A percentile compares a stretch with the other conserved stretches of the same genome.
These are phyloP conservation scores for Spergularia marina DNA, from an alignment of 148 eudicot genomes.

Conservation along the genomic window DNA sequence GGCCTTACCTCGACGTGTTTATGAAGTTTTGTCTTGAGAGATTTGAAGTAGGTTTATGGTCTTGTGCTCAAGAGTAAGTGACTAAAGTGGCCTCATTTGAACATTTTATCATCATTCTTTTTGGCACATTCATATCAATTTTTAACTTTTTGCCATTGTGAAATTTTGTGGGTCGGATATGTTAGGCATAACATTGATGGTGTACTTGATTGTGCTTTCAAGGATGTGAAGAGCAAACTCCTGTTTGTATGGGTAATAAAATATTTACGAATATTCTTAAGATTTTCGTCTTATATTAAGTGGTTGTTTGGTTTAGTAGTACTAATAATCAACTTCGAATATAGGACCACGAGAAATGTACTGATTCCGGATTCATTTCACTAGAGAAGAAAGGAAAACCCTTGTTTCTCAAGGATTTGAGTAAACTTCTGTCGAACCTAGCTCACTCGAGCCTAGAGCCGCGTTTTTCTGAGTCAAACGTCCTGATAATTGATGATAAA, in stretches of 20 bases:
- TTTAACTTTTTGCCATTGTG: too few species aligned
- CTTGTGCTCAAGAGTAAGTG: conserved; percentile 42
- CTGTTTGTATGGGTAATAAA: conserved; percentile 22
- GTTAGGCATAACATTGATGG: neutral
- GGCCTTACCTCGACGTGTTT: conserved; percentile 45
- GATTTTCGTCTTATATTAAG: too few species aligned
- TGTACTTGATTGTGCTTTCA: conserved; percentile 16
- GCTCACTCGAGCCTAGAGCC: neutral
- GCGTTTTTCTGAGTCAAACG: conserved; percentile 19
- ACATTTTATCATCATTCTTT: too few species aligned
- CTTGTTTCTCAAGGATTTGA: conserved; percentile 21
- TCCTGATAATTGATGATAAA: conserved; percentile 17
- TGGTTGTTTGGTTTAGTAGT: too few species aligned
- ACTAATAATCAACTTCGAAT: too few species aligned
- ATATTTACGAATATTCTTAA: too few species aligned
- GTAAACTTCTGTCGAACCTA: neutral
- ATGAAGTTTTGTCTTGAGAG: conserved; percentile 47
- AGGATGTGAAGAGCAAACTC: conserved; percentile 13
- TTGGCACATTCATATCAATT: too few species aligned
- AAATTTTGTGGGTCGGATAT: too few species aligned
- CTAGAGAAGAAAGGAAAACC: conserved; percentile 11
- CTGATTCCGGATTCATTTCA: conserved; percentile 11
- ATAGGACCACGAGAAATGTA: conserved; percentile 17
- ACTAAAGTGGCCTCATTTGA: too few species aligned
- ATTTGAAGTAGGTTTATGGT: conserved; percentile 56